Base-by-base conservation (phyloP, 2,329 filamentous ascomycete species). In the Fusarium algeriense region DNA sequence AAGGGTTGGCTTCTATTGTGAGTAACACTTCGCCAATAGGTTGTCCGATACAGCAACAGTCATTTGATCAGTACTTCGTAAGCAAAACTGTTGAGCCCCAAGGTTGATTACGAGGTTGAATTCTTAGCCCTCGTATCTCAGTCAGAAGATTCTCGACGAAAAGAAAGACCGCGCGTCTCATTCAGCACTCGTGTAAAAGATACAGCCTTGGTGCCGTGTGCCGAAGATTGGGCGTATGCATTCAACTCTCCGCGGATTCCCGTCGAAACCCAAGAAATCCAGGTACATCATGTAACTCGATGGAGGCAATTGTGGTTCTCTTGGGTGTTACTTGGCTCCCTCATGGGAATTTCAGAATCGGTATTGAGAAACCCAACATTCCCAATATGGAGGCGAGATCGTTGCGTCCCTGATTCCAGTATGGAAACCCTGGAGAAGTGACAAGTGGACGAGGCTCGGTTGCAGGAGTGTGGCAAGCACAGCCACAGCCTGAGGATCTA, bases 381-480 rank as follows among this genome's bases (percentile, higher is more conserved):
- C 38, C 49, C 49, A 55, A 30, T 60, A 54, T 57, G 56, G 64
- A 53, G 56, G 46, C 53, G 53, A 56, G 17, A 37, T 60, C 54
- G 54, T 69, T 41, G 32, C 43, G 56, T 55, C 55, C 59, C 53
- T 54, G 48, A 20, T 43, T 54, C 54, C 41, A 54, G 52, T 20
- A 34, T 44, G 60, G 45, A 60, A 46, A 52, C 65, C 60, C 63
- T 56, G 63, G 60, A 68, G 61, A 64, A 38, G 40, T 43, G 55
- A 67, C 59, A 26, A 34, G 32, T 45, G 60, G 60, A 60, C 62
- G 63, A 74, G 69, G 67, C 60, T 76, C 69, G 52, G 56, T 44
- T 65, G 52, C 28, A 12, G 50, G 30, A 56, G 56, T 65, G 75
- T 74, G 74, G 74, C 72, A 62, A 67, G 68, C 76, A 73, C 67